Evolutionary conservation across 1,139 yeast species (phyloP).

Genomic region (Diutina mesorugosa): DNA sequence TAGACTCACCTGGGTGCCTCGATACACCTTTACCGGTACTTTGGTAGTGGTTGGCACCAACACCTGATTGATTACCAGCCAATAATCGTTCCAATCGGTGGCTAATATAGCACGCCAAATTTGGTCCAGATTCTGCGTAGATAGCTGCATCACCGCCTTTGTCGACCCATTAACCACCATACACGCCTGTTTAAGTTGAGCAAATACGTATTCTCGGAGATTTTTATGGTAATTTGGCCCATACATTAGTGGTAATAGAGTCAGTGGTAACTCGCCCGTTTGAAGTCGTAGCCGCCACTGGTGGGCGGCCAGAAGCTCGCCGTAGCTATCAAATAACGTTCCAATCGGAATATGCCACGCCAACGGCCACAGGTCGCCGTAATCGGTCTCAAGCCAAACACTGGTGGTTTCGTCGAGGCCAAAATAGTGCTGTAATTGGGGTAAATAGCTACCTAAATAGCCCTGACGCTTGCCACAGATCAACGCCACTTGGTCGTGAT

Average conservation of each 20-base stretch:
- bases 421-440: neutral
- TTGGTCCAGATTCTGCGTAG: neutral
- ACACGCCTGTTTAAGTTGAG: neutral
- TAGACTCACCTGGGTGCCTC: neutral
- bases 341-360: neutral
- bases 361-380: neutral
- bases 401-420: neutral
- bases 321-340: neutral
- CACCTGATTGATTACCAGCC: neutral
- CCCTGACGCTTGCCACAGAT: neutral
- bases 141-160: neutral
- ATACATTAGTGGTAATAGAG: neutral
- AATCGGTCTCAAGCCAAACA: neutral
- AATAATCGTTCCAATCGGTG: neutral
- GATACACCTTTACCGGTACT: neutral
- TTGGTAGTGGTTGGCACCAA: neutral
- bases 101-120: neutral
- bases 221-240: neutral
- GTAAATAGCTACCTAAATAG: neutral
- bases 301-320: neutral
- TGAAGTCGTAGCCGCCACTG: neutral
- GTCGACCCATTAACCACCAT: neutral
- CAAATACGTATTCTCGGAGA: neutral
- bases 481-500: neutral
- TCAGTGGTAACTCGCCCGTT: neutral